These are phyloP conservation scores for Naematelia encephala DNA, from an alignment of 768 basidiomycete genomes.

Conservation along the genomic window DNA sequence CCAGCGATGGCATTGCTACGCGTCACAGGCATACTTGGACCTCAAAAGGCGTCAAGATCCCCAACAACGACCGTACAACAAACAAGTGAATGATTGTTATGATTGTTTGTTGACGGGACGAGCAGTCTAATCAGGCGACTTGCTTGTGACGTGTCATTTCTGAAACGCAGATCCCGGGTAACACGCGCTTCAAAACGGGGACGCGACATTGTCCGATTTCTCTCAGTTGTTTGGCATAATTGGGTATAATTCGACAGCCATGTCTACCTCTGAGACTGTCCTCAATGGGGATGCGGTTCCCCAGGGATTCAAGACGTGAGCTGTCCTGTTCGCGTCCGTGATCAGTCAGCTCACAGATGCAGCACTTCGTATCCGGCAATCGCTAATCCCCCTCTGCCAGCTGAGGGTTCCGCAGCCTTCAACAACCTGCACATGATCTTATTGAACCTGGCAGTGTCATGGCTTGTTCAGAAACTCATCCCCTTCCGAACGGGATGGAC, in stretches of 20 bases:
- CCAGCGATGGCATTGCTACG: background rate
- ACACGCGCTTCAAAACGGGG: background rate
- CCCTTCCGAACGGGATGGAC: conserved; percentile 78
- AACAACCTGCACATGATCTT: conserved; percentile 63
- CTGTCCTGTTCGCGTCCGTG: background rate
- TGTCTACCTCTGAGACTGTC: background rate
- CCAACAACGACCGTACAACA: too few relatives aligned
- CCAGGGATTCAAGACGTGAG: conserved; percentile 17
- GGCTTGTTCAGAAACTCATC: conserved; percentile 72
- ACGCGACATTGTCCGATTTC: background rate
- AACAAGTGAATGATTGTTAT: too few relatives aligned
- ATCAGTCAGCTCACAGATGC: conserved; percentile 1
- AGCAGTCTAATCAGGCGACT: background rate
- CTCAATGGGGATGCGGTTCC: background rate
- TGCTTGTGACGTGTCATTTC: conserved; percentile 5
- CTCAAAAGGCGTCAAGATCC: background rate
- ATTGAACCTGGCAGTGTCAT: conserved; percentile 75
- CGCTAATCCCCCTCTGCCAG: conserved; percentile 49
- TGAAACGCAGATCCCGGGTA: background rate
- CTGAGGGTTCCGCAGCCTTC: conserved; percentile 51
- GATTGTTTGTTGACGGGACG: too few relatives aligned
- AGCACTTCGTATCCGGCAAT: conserved; percentile 46
- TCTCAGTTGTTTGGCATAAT: background rate
- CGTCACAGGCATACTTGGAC: background rate
- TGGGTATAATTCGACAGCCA: background rate